Percentiles rank a stretch among this genome's conserved stretches.
Conservation (phyloP, 495 filamentous ascomycete species). For the Saxophila tyrrhenica region DNA sequence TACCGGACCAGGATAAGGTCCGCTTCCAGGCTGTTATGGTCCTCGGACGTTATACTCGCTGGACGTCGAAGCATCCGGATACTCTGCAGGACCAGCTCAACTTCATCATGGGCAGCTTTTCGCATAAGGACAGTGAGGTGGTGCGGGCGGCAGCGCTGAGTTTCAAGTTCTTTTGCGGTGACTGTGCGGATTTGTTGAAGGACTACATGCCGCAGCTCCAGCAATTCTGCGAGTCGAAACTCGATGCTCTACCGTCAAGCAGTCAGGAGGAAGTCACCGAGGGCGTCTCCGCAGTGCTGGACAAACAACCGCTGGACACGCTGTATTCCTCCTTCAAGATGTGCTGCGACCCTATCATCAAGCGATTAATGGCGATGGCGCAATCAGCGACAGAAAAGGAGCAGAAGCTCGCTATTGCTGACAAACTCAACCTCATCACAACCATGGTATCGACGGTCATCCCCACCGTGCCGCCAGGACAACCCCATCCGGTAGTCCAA, state of each 20-base stretch:
- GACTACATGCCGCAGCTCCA: conserved; percentile 75
- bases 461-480: conserved; percentile 59
- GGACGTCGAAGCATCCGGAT: conserved; percentile 88
- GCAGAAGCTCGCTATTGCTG: conserved; percentile 73
- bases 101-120: conserved; percentile 87
- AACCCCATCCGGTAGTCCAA: conserved; percentile 82
- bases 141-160: conserved; percentile 82
- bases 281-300: conserved; percentile 81
- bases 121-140: conserved; percentile 74
- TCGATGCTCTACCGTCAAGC: conserved; percentile 67
- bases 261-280: conserved; percentile 96
- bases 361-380: conserved; percentile 73
- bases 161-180: conserved; percentile 91
- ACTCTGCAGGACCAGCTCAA: conserved; percentile 83
- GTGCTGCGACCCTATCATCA: conserved; percentile 87
- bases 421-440: conserved; percentile 84
- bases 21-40: conserved; percentile 97
- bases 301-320: conserved; percentile 68
- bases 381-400: conserved; percentile 73
- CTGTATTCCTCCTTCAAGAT: conserved; percentile 75
- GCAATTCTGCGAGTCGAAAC: conserved; percentile 75
- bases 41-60: conserved; percentile 90
- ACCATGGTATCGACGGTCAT: conserved; percentile 73
- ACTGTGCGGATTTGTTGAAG: conserved; percentile 77
- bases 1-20: conserved; percentile 90